Base-by-base conservation (phyloP, 2,329 filamentous ascomycete species). In the Talaromyces piceae region DNA sequence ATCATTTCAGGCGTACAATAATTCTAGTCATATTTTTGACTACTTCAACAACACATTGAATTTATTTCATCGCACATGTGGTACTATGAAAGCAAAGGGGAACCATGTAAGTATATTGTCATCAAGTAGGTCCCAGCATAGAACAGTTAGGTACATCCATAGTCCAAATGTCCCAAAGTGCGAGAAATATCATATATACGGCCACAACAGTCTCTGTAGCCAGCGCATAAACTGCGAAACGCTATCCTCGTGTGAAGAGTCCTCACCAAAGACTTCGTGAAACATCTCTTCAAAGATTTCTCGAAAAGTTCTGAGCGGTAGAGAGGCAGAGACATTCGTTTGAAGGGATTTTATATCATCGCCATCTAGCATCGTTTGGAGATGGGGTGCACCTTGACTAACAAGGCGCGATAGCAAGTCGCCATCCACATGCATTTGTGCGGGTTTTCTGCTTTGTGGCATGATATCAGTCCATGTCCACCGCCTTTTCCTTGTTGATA, bases 381-480 rank as follows among this genome's bases (percentile, higher is more conserved):
- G 58, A 50, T 62, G 59, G 2, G 55, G 52, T 0, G 60, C 66
- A 27, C 72, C 70, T 16, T 63, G 68, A 16, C 77, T 68, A 9
- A 83, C 57, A 53, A 82, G 78, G 5, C 76, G 73, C 53, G 72
- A 69, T 39, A 89, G 65, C 30, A 87, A 70, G 58, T 88, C 83
- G 0, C 86, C 86, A 55, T 88, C 76, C 3, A 89, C 73, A 51
- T 88, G 84, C 76, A 81, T 81, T 53, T 72, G 73, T 22, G 68
- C 60, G 31, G 73, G 73, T 2, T 71, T 71, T 8, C 68, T 64
- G 12, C 13, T 41, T 22, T 65, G 63, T 6, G 76, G 73, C 53
- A 79, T 74, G 37, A 60, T 54, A 44, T 63, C 60, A 12, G 60
- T 57, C 16, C 60, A 54, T 22, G 57, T 61, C 54, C 57, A 55